Evolutionary conservation across 2,329 filamentous ascomycete species (phyloP).

Genomic region (Alternaria sp.): DNA sequence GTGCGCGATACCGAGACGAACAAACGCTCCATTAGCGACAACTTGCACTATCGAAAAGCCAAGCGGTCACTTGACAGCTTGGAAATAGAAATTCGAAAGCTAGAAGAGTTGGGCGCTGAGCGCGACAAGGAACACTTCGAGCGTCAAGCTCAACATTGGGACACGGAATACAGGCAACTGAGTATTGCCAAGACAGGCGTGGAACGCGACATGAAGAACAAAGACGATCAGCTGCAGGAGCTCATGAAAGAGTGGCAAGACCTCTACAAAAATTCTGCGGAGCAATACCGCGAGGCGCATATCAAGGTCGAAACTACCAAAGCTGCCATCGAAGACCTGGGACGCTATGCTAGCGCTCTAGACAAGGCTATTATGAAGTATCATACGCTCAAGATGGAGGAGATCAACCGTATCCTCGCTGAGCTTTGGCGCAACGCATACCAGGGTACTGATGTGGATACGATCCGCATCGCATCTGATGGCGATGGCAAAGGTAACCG

Average conservation of each 20-base stretch:
- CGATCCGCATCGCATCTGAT: conserved; percentile 92
- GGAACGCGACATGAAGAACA: conserved; percentile 80
- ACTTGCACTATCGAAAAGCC: conserved; percentile 83
- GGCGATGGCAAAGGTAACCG: conserved; percentile 79
- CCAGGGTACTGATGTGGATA: conserved; percentile 96
- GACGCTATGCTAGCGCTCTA: conserved; percentile 80
- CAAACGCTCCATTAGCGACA: conserved; percentile 87
- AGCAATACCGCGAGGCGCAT: conserved; percentile 84
- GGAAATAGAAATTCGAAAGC: conserved; percentile 72
- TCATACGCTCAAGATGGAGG: conserved; percentile 95
- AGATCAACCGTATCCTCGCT: conserved; percentile 92
- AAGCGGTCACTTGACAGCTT: conserved; percentile 73
- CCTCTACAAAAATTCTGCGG: conserved; percentile 83
- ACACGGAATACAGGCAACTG: conserved; percentile 72
- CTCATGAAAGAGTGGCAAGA: conserved; percentile 82
- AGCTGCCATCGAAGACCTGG: conserved; percentile 89
- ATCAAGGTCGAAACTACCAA: conserved; percentile 92
- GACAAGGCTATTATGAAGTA: conserved; percentile 98
- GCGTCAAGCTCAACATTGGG: conserved; percentile 71
- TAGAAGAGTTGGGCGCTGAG: conserved; percentile 81
- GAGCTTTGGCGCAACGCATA: conserved; percentile 99
- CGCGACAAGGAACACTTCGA: conserved; percentile 81
- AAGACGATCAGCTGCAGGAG: conserved; percentile 79
- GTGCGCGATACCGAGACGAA: conserved; percentile 81
- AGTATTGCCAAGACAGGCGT: conserved; percentile 76